Evolutionary conservation across 2,329 filamentous ascomycete species (phyloP).

Genomic region (Trichoderma koningii): DNA sequence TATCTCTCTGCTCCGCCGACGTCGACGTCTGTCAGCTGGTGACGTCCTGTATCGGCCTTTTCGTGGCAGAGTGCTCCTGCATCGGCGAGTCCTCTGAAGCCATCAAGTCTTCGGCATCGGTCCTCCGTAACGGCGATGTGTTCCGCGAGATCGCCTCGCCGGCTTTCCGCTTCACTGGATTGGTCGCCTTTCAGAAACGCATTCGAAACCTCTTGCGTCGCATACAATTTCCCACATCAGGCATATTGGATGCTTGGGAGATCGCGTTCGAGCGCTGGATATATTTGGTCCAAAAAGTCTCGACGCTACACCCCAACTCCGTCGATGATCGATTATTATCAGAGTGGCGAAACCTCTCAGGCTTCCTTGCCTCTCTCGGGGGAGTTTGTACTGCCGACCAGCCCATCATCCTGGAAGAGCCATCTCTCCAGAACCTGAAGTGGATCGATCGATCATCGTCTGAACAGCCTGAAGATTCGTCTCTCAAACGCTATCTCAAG

Average conservation of each 20-base stretch:
- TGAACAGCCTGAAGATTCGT: conserved; percentile 62
- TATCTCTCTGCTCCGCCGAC: conserved; percentile 65
- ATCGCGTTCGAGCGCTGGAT: conserved; percentile 66
- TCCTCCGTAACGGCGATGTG: conserved; percentile 62
- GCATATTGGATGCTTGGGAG: conserved; percentile 70
- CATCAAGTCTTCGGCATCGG: conserved; percentile 52
- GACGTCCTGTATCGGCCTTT: conserved; percentile 61
- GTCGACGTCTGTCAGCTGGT: conserved; percentile 67
- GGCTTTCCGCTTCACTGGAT: conserved; percentile 65
- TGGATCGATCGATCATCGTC: conserved; percentile 66
- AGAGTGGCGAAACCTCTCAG: conserved; percentile 70
- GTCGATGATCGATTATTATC: conserved; percentile 59
- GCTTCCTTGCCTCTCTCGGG: conserved; percentile 67
- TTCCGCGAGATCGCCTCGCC: conserved; percentile 65
- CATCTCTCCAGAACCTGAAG: conserved; percentile 56
- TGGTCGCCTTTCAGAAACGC: conserved; percentile 70
- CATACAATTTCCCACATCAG: conserved; percentile 63
- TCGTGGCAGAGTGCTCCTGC: conserved; percentile 62
- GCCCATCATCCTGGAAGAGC: conserved; percentile 58
- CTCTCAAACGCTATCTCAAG: conserved; percentile 61
- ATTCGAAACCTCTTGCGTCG: conserved; percentile 60
- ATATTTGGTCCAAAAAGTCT: conserved; percentile 63
- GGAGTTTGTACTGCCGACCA: conserved; percentile 66
- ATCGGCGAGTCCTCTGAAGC: conserved; percentile 55
- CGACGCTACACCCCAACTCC: conserved; percentile 52